Percentiles rank a stretch among this genome's conserved stretches.
phyloP scores from a whole-genome alignment of 768 basidiomycete species.

The Tulasnella sp. region DNA sequence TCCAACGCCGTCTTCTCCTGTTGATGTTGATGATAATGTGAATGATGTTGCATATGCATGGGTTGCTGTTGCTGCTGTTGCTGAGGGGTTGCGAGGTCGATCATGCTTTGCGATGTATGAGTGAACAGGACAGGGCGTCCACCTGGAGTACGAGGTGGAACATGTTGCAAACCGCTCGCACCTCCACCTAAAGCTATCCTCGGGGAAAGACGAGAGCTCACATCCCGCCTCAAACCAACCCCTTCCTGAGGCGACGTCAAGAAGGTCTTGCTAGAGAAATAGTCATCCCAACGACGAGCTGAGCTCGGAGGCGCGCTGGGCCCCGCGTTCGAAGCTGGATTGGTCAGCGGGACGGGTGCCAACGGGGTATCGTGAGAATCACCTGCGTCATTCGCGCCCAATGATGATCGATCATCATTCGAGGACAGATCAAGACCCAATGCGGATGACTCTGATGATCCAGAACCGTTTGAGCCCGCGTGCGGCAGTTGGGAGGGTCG shows the following conservation, averaged over 20 bases:
- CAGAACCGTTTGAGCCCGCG: conserved; percentile 1
- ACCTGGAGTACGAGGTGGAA: background rate
- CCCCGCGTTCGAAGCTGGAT: too few relatives aligned
- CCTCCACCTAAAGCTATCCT: background rate
- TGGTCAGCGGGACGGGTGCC: too few relatives aligned
- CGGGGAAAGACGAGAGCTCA: background rate
- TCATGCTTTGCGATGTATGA: conserved; percentile 12
- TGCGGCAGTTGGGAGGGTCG: background rate
- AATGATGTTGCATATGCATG: background rate
- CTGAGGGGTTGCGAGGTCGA: background rate
- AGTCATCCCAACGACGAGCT: background rate
- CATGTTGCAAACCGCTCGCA: background rate
- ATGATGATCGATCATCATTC: background rate
- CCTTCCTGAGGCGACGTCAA: background rate
- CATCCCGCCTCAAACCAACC: background rate
- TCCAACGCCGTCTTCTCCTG: background rate
- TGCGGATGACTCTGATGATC: background rate
- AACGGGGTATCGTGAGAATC: background rate
- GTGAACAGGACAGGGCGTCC: conserved; percentile 7
- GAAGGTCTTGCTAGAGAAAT: background rate
- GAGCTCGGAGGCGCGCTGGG: background rate
- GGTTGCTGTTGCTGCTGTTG: too few relatives aligned
- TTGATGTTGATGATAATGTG: too few relatives aligned
- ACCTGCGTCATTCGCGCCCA: background rate
- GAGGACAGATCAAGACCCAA: background rate